phyloP scores from a whole-genome alignment of 2,329 filamentous ascomycete genomes.

The Alternaria gaisen region DNA sequence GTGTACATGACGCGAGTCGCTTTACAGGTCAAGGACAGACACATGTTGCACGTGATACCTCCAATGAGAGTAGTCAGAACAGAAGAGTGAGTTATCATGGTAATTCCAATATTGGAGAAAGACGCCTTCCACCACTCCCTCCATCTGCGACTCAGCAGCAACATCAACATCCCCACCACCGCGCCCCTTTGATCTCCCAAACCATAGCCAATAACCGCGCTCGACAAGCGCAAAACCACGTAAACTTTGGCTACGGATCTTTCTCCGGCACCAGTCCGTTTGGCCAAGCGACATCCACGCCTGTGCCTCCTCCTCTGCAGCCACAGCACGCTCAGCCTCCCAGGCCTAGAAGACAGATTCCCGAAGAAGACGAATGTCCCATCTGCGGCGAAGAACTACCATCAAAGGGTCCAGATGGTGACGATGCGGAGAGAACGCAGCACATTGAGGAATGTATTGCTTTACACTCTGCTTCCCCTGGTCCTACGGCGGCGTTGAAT shows the following conservation, averaged over 20 bases:
- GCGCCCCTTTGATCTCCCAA: conserved; percentile 22
- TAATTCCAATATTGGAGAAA: conserved; percentile 31
- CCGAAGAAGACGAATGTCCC: conserved; percentile 81
- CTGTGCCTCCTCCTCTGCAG: conserved; percentile 22
- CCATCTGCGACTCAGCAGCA: conserved; percentile 17
- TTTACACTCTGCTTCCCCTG: conserved; percentile 37
- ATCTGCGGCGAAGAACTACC: conserved; percentile 78
- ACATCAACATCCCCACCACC: conserved; percentile 16
- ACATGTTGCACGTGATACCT: conserved; percentile 29
- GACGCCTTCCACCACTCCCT: conserved; percentile 37
- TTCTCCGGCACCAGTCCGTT: conserved; percentile 29
- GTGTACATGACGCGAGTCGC: conserved; percentile 29
- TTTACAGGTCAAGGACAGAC: conserved; percentile 28
- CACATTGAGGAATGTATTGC: conserved; percentile 57
- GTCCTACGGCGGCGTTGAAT: conserved; percentile 17
- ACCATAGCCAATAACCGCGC: conserved; percentile 12
- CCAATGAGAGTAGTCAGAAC: conserved; percentile 27
- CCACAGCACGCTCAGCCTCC: conserved; percentile 29
- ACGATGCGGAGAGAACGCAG: conserved; percentile 52
- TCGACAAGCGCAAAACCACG: conserved; percentile 13
- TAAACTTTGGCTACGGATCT: conserved; percentile 19
- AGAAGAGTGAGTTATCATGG: conserved; percentile 39
- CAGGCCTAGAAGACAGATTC: conserved; percentile 43
- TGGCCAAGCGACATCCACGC: conserved; percentile 23
- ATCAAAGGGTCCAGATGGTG: conserved; percentile 52